Evolutionary conservation across 768 basidiomycete species (phyloP), one percentile per base, ranked within the genome.

Genomic region (Boletus bicolor): DNA sequence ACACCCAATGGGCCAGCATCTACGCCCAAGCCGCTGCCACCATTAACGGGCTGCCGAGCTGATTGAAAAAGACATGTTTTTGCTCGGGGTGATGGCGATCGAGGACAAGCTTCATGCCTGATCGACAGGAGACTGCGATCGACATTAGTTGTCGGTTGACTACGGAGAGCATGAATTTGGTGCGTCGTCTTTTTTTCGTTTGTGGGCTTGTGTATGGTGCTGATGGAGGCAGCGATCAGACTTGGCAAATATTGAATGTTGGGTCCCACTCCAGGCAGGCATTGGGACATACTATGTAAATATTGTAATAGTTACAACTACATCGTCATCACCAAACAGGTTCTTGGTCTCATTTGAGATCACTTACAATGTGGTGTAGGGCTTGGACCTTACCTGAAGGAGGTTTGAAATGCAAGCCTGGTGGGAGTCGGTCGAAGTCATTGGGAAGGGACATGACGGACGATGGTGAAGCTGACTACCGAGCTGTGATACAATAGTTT

Each of bases 61-160:
- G 46, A 97, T 99, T 60, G 97, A 99, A 76, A 89, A 89, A 64
- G 93, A 99, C 57, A 78, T 99, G 62, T 87, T 91, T 65, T 68
- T 99, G n/a, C 80, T 99, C 17, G 97, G 97, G 4, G 97, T 97
- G 26, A 98, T 97, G 2, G 97, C 97, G 17, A 94, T 99, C 65
- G 97, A 99, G 71, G 97, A 99, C 72, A 98, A 97, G 72, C 76
- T 99, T 19, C 19, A 19, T 19, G 19, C 14, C 97, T 1, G 97
- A 99, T 71, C 79, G 97, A 61, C 97, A 99, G 75, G 97, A 99
- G 73, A 99, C 97, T 1, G 97, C 97, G 15, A 98, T 99, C 73
- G 98, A 99, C 66, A 98, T 99, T 60, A 96, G 94, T 2, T 98
- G 97, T 76, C 83, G 93, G 59, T 73, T 99, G 64, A 98, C 98